phyloP scores from a whole-genome alignment of 352 stramenopile genomes.

The Globisporangium acanthophoron region DNA sequence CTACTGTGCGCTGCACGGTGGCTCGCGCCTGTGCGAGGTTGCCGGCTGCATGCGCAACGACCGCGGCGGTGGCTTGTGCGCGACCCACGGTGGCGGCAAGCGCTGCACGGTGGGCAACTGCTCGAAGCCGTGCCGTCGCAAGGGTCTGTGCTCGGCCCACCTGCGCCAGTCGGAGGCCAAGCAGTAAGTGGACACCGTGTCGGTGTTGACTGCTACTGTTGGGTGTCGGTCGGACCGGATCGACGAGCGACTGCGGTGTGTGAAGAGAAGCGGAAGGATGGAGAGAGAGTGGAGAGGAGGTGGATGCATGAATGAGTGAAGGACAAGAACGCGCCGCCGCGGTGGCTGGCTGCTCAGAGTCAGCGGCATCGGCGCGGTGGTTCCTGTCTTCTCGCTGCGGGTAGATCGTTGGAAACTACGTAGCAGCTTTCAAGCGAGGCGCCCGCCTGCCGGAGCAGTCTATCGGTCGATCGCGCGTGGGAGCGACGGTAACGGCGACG shows the following conservation, averaged over 20 bases:
- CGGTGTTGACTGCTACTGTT: conserved; percentile 1
- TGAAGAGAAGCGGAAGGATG: conserved; percentile 6
- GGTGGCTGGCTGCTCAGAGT: conserved; percentile 1
- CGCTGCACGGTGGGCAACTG: conserved; percentile 67
- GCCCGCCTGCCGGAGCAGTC: conserved; percentile 5
- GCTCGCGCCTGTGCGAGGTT: conserved; percentile 78
- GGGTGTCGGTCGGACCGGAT: not conserved
- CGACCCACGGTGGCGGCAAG: conserved; percentile 80
- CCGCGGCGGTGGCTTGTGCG: conserved; percentile 69
- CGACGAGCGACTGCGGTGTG: conserved; percentile 1
- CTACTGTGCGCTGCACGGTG: conserved; percentile 83
- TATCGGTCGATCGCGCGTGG: not conserved
- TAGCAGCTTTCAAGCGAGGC: conserved; percentile 6
- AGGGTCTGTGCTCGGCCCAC: conserved; percentile 80
- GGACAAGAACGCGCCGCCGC: conserved; percentile 3
- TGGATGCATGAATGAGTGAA: conserved; percentile 20
- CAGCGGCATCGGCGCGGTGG: conserved; percentile 5
- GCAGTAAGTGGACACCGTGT: conserved; percentile 7
- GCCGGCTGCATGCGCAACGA: conserved; percentile 81
- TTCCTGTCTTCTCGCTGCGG: conserved; percentile 2
- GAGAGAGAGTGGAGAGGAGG: conserved; percentile 5
- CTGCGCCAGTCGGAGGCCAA: conserved; percentile 34
- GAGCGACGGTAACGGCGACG: not conserved
- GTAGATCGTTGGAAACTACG: conserved; percentile 17
- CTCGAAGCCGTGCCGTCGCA: conserved; percentile 71